Base-by-base conservation (phyloP, 192 early-diverging fungal genomes). In the Geosiphon pyriformis region DNA sequence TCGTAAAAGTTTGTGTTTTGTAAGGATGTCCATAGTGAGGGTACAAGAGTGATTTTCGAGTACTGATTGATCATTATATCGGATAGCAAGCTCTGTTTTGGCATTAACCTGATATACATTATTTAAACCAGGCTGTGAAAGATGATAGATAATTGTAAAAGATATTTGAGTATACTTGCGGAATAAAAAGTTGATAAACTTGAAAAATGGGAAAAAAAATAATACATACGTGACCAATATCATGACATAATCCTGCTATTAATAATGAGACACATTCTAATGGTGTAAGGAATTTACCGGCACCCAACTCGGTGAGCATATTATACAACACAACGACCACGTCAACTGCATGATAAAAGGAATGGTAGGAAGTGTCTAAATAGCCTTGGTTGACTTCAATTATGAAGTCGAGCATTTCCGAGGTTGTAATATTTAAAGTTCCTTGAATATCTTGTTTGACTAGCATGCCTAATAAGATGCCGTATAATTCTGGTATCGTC, bases 41-140 rank as follows among this genome's bases (percentile, higher is more conserved):
- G 89, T 87, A 68, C 88, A 87, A 11, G 93, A 95, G 65, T 92
- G 85, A 56, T 82, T 87, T 73, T 98, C 95, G 6, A 98, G 82
- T 0, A 95, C 90, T 15, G 94, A 94, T 29, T 75, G 72, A 63
- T 92, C 85, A 51, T 88, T 85, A 69, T 93, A 95, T 52, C 72
- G 71, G 42, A 76, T 72, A 0, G 92, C 90, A 2, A 93, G 57
- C 0, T 89, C 83, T 12, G 94, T 90, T 60, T 87, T 77, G 17
- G 91, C 84, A 73, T 96, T 93, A 31, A 91, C 87, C 76, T 96
- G 90, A 67, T 88, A 98, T 4, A 93, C 77, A 60, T 98, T 98
- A 79, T 94, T 95, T 31, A 88, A 74, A 17, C 95, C 95, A 6
- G 95, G 94, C 88, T 90, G 78, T 51, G 73, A 72, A 51, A 25